Percentiles rank a stretch among this genome's conserved stretches.
Conservation (phyloP, 1,284 basidiomycete genomes). For the Testicularia cyperi region DNA sequence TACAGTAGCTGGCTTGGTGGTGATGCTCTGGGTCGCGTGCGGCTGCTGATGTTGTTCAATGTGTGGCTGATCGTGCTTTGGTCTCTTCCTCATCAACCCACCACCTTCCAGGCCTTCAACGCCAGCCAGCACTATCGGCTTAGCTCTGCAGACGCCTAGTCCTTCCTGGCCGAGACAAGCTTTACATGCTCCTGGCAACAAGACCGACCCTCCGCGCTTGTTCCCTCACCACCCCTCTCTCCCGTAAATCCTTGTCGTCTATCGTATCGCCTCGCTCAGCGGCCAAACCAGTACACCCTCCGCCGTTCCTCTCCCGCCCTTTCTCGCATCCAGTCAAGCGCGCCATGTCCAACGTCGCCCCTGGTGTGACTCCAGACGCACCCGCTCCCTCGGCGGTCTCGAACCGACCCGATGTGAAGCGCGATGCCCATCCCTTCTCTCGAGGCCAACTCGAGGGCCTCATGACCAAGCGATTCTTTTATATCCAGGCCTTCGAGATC, state of each 20-base stretch:
- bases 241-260: slow-evolving; percentile 11
- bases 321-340: slow-evolving; percentile 2
- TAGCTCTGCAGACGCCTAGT: too few species aligned
- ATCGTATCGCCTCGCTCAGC: slow-evolving; percentile 3
- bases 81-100: too few species aligned
- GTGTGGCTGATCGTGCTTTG: too few species aligned
- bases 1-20: too few species aligned
- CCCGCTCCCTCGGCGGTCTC: slow-evolving; percentile 35
- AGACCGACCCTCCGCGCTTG: too few species aligned
- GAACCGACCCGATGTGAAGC: slow-evolving; percentile 46
- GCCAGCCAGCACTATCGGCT: too few species aligned
- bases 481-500: slow-evolving; percentile 96
- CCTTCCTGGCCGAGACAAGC: too few species aligned
- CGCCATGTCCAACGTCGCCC: slow-evolving; percentile 26
- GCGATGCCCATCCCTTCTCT: slow-evolving; percentile 78
- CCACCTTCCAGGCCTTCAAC: too few species aligned
- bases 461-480: slow-evolving; percentile 92
- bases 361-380: slow-evolving; percentile 25
- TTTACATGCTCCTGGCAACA: too few species aligned
- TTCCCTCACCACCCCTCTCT: too few species aligned
- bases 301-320: background rate
- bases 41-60: too few species aligned
- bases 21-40: too few species aligned
- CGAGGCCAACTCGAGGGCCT: slow-evolving; percentile 82
- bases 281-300: background rate